Evolutionary conservation across 768 basidiomycete species (phyloP).

Genomic region (Lyophyllum atratum): DNA sequence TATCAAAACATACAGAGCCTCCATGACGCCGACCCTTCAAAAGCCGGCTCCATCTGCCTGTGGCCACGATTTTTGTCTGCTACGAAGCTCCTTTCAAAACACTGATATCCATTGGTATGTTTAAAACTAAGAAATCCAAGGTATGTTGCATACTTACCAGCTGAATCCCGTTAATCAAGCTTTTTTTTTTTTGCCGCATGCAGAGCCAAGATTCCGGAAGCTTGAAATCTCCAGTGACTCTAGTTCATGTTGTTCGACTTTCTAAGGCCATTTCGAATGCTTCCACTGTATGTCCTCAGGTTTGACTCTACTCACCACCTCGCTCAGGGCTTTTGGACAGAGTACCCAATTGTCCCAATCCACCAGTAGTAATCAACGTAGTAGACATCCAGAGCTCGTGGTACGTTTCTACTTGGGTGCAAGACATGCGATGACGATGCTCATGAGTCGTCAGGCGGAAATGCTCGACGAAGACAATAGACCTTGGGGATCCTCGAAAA

Average conservation of each 20-base stretch:
- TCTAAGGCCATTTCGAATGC: constrained; percentile 3
- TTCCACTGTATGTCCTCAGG: neutral
- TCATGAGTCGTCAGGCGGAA: constrained; percentile 1
- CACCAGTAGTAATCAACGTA: neutral
- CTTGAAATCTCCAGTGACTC: neutral
- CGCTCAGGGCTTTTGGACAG: neutral
- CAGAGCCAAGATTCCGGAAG: neutral
- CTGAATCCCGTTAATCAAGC: neutral
- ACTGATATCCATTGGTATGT: neutral
- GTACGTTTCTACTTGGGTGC: neutral
- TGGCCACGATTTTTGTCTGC: neutral
- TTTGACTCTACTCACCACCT: neutral
- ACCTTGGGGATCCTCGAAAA: constrained; percentile 3
- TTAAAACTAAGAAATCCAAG: neutral
- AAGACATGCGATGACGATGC: neutral
- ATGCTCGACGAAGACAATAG: constrained; percentile 11
- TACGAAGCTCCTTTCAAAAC: neutral
- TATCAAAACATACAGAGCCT: neutral
- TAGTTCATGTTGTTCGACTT: neutral
- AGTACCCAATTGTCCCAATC: neutral
- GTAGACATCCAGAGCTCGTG: neutral
- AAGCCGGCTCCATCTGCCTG: neutral
- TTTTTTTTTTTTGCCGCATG: neutral
- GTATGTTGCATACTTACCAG: neutral
- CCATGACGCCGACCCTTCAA: neutral